Base-by-base conservation (phyloP, 2,329 filamentous ascomycete species). In the Amauroascus niger region DNA sequence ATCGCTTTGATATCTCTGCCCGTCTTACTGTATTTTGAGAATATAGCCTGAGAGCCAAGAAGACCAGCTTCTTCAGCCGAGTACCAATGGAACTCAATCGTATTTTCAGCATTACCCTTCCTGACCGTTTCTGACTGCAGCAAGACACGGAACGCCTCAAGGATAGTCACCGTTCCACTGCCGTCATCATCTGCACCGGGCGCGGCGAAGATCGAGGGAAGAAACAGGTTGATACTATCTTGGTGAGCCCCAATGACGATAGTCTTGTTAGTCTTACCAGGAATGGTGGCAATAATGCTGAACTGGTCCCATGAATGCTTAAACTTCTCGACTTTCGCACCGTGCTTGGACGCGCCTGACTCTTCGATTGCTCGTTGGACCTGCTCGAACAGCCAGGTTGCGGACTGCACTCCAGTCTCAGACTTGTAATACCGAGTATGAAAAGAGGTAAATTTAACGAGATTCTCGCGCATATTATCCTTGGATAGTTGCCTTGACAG, bases 61-160 rank as follows among this genome's bases (percentile, higher is more conserved):
- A 95, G 76, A 30, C 90, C 89, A 52, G 84, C 89, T 69, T 95
- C 89, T 68, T 95, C 90, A 11, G 88, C 89, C 41, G 84, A 87
- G 74, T 95, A 95, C 88, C 88, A 95, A 72, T 96, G 90, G 70
- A 97, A 97, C 73, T 97, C 91, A 61, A 98, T 76, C 0, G 88
- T 95, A 72, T 96, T 96, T 54, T 80, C 71, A 3, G 83, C 84
- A 59, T 87, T 80, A 58, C 88, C 88, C 49, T 78, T 72, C 33
- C 83, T 70, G 55, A 95, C 78, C 49, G 83, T 79, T 57, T 84
- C 71, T n/a, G 84, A 84, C 61, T 80, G 78, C 54, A 96, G 78
- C 9, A 97, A 77, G 41, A 87, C 84, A 33, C 88, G 82, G 65
- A 98, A 80, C 1, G 90, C 87, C 71, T 98, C 93, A 49, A 97